Evolutionary conservation across 345 rosid species (phyloP), one percentile per base, ranked within the genome.

Genomic region (Lumnitzera racemosa): DNA sequence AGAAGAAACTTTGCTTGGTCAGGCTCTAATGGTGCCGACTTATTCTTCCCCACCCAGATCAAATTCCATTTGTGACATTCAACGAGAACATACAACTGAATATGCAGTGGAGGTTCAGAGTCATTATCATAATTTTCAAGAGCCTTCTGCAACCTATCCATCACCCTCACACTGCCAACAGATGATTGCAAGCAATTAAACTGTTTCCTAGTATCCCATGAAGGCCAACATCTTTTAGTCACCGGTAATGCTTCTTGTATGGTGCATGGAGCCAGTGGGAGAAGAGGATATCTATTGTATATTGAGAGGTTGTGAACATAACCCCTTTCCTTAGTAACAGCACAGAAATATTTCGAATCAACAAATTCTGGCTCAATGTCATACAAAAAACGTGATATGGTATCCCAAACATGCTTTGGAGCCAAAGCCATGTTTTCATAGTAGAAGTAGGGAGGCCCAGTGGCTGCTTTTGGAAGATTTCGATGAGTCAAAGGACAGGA

Each of bases 341-440:
- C 98, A 63, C 96, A 89, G 47, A 92, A 81, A 23, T 76, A 76
- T 24, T 81, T 85, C 0, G 97, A 92, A 67, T 89, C 98, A 0
- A 92, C 97, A 63, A 89, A 89, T 58, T 92, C 96, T 0, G 98
- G 98, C 62, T 76, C 78, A 51, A 89, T 74, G 5, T 87, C 94
- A 31, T 75, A 85, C 24, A 92, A 48, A 48, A 74, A 81, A 2
- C 96, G 63, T 0, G 96, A 89, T 3, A 89, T 89, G 15, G 87
- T 83, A 31, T 74, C 78, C 98, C 97, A 92, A 15, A 85, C 97
- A 1, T 97, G 97, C 66, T 76, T 87, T 3, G 98, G 97, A 55
- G 98, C 87, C 23, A 87, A 81, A 2, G 98, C 97, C 2, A 92
- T 97, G 13, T 92, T 92, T 72, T 92, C 98, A 8, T 87, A 92